Base-by-base conservation (phyloP, 805 yeast genomes). In the Pichia scutulata region DNA sequence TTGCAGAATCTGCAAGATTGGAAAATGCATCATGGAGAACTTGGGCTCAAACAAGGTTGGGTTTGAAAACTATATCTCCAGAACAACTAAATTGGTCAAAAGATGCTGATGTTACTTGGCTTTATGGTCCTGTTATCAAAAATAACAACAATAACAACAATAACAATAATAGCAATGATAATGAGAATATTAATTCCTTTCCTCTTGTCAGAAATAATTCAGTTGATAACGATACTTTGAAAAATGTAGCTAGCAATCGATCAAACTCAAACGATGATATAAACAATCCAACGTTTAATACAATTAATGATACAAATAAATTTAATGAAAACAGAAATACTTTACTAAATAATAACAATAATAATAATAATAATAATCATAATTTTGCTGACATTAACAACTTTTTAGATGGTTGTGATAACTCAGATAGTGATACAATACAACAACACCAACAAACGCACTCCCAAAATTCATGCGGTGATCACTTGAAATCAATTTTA, bases 41-140 rank as follows among this genome's bases (percentile, higher is more conserved):
- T 22, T 92, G 98, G 98, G 90, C 97, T 13, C 93, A 92, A 68
- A 78, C 93, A 48, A 80, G 86, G 58, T 78, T 80, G 55, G 75
- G 81, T 28, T 69, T 84, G 48, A 69, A 74, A 55, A 93, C 99
- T 0, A 87, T 92, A 7, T 81, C 90, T 19, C 99, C 99, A 1
- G 95, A 89, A 60, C 77, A 80, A 37, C 86, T 93, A 44, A 92
- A 93, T 66, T 93, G 99, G 99, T 81, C 89, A 42, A 93, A 95
- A 68, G 99, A 93, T 60, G 84, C 85, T 52, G 99, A 93, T 66
- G 97, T 93, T 12, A 89, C 97, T 1, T 93, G 99, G 99, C 76
- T 93, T 14, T 93, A 92, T 69, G 99, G 99, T 1, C 99, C 99
- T 5, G 60, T 66, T 9, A 64, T 62, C 28, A 60, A 60, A 45